A percentile compares a stretch with the other conserved stretches of the same genome.
Conservation (phyloP, 345 rosid species). For the Hibiscus tridactylites region DNA sequence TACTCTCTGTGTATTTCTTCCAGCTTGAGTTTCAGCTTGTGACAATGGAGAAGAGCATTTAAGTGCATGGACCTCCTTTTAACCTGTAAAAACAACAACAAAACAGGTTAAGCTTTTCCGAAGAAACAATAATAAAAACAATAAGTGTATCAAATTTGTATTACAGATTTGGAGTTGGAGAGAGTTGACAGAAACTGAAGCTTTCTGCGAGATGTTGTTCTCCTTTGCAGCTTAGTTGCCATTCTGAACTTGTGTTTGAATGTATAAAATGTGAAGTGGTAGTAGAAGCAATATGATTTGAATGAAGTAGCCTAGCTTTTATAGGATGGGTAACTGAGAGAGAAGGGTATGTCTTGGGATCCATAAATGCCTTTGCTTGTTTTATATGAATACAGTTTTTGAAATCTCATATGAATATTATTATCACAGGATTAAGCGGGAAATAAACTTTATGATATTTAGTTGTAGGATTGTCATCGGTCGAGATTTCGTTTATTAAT, state of each 20-base stretch:
- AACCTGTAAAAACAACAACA: slow-evolving; percentile 27
- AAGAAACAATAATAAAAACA: neutral
- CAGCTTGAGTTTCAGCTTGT: slow-evolving; percentile 52
- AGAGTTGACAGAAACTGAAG: slow-evolving; percentile 37
- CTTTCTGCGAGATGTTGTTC: slow-evolving; percentile 36
- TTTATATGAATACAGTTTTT: slow-evolving; percentile 11
- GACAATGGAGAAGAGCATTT: slow-evolving; percentile 42
- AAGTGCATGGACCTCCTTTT: slow-evolving; percentile 27
- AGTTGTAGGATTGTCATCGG: no score
- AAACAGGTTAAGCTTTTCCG: neutral
- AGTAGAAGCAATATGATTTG: slow-evolving; percentile 8
- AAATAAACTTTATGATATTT: no score
- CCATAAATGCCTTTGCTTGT: slow-evolving; percentile 26
- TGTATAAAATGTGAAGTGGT: neutral
- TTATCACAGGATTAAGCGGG: no score
- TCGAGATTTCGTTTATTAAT: no score
- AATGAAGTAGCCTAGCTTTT: slow-evolving; percentile 14
- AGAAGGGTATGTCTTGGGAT: slow-evolving; percentile 30
- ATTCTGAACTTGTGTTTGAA: slow-evolving; percentile 15
- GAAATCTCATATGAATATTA: no score
- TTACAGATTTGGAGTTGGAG: slow-evolving; percentile 47
- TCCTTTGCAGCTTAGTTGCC: slow-evolving; percentile 44
- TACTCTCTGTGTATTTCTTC: slow-evolving; percentile 43
- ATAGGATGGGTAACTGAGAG: slow-evolving; percentile 21
- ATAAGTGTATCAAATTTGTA: neutral